Percentiles rank a stretch among this genome's conserved stretches.
Evolutionary conservation across 108 stramenopile species (phyloP).

Genomic region (Stephanodiscus triporus): DNA sequence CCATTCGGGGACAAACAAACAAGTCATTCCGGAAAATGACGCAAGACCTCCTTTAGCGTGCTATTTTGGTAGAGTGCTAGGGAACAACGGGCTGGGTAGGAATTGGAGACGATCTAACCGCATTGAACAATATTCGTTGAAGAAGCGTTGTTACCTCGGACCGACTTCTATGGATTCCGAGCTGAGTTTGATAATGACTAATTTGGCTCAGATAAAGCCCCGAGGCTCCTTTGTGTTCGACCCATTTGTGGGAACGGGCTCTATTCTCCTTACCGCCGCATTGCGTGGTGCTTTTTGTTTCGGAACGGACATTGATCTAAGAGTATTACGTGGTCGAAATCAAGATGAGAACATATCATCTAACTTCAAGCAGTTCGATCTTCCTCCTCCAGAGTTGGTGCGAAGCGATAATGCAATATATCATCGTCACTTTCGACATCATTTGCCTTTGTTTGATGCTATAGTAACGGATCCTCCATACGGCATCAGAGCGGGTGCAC

Average conservation of each 20-base stretch:
- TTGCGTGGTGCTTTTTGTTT: constrained; percentile 87
- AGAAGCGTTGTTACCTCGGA: constrained; percentile 92
- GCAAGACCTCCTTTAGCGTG: constrained; percentile 68
- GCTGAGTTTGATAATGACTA: constrained; percentile 95
- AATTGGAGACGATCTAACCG: constrained; percentile 57
- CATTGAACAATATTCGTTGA: constrained; percentile 84
- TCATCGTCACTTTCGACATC: constrained; percentile 72
- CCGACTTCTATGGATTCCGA: constrained; percentile 99
- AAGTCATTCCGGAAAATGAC: constrained; percentile 64
- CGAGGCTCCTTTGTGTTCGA: constrained; percentile 79
- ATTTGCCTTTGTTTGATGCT: constrained; percentile 79
- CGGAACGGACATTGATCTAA: constrained; percentile 95
- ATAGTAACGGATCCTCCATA: constrained; percentile 87
- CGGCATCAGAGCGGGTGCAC: constrained; percentile 95
- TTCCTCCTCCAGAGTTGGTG: constrained; percentile 91
- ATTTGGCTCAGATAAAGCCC: constrained; percentile 66
- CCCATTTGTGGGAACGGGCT: constrained; percentile 98
- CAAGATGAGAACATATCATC: constrained; percentile 64
- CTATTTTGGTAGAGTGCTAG: constrained; percentile 82
- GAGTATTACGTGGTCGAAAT: constrained; percentile 87
- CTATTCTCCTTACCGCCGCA: constrained; percentile 89
- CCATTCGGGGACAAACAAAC: constrained; percentile 39
- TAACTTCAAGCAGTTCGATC: constrained; percentile 89
- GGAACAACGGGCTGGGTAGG: constrained; percentile 50
- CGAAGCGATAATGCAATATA: constrained; percentile 92